Conservation (phyloP, 306 rosid species). For the Fragaria ananassa region DNA sequence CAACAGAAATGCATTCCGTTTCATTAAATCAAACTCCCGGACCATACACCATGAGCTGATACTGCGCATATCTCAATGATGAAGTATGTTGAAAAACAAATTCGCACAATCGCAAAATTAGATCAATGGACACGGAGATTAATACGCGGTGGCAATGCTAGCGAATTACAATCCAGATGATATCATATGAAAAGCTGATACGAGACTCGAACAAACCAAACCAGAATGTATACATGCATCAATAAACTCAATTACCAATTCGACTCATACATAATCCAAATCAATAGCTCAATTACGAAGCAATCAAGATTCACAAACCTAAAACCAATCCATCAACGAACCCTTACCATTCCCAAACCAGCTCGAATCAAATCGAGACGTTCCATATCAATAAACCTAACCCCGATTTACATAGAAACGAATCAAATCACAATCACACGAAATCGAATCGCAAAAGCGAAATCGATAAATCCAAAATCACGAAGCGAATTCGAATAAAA, state of each 20-base stretch:
- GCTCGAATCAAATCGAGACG: neutral
- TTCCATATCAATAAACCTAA: neutral
- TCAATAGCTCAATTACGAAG: neutral
- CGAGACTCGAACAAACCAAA: neutral
- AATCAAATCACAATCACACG: neutral
- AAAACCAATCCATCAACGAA: neutral
- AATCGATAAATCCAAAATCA: constrained; percentile 1
- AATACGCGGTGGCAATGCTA: too few relatives aligned
- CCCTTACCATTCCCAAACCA: too few relatives aligned
- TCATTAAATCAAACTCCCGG: neutral
- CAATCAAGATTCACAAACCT: neutral
- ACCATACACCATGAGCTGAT: neutral
- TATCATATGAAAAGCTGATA: neutral
- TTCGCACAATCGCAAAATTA: neutral
- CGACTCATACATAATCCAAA: neutral
- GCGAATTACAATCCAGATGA: neutral
- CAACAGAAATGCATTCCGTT: too few relatives aligned
- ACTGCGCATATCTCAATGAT: neutral
- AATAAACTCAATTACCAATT: neutral
- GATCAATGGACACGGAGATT: neutral
- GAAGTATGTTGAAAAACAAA: neutral
- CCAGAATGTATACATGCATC: neutral
- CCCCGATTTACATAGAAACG: neutral
- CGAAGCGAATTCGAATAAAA: constrained; percentile 11
- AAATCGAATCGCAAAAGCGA: neutral